Evolutionary conservation across 2,329 filamentous ascomycete genomes (phyloP), one percentile per base, ranked within the genome.

Genomic region (Pseudogymnoascus sp.): DNA sequence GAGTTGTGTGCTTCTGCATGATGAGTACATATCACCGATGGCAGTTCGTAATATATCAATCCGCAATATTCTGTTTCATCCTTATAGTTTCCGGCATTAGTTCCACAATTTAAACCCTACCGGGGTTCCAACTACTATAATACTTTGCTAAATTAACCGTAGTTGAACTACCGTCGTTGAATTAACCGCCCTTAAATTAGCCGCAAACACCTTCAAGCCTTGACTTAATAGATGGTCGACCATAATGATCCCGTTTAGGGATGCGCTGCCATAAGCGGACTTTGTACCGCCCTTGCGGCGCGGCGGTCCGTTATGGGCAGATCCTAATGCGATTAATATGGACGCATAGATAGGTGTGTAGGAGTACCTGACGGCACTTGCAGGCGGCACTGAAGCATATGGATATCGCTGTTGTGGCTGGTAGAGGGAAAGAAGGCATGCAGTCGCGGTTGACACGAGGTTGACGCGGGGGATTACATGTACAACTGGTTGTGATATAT

Each of bases 281-380:
- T 44, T 47, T 14, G 18, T 47, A 47, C 42, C 18, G 42, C 18
- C 42, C 11, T 47, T 23, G 42, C 42, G 42, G 42, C 42, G 8
- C 42, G 42, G 21, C 7, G 42, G 21, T 47, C 42, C 21, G 42
- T 47, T 47, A 47, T 47, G 12, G 42, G 21, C 5, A 14, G 42
- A 25, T 47, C 42, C n/a, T 50, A 28, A 47, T 25, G 37, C 37
- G 63, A 87, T 93, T 70, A 90, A 90, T 62, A 78, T 84, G 60
- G 85, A 83, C 42, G 96, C 92, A 0, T 96, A 90, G 79, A 96
- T 97, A 73, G 80, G 88, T 63, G 82, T 83, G 0, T 92, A 97
- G 47, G 93, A 97, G 75, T 91, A 93, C 64, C 82, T 96, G 50
- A 79, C 79, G 0, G 86, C 14, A n/a, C n/a, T 40, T 33, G 31